These are phyloP conservation scores for Geotrichum europaeum DNA, from an alignment of 1,139 yeast genomes.

Conservation along the genomic window DNA sequence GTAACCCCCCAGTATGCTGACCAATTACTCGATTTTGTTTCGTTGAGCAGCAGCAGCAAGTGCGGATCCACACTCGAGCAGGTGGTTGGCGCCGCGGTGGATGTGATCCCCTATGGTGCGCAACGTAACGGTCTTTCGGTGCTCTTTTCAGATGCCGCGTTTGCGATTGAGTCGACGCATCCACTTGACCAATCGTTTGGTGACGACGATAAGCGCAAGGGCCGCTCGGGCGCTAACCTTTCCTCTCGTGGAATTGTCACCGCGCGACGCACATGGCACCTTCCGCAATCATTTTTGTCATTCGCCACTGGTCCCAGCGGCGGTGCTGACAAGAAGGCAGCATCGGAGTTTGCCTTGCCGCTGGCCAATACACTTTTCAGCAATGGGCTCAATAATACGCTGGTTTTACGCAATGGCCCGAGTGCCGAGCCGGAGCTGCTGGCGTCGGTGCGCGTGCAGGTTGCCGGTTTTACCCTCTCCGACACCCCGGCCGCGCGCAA, in stretches of 20 bases:
- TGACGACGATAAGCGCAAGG: background rate
- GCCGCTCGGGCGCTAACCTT: conserved; percentile 10
- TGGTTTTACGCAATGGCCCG: background rate
- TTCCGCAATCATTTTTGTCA: conserved; percentile 24
- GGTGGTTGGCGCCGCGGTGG: conserved; percentile 30
- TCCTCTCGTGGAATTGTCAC: conserved; percentile 19
- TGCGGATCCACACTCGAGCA: conserved; percentile 16
- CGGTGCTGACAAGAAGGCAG: conserved; percentile 1
- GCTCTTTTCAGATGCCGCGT: conserved; percentile 21
- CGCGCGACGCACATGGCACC: conserved; percentile 29
- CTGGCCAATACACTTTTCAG: conserved; percentile 34
- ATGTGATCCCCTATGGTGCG: conserved; percentile 32
- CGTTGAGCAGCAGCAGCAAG: background rate
- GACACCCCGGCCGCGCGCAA: background rate
- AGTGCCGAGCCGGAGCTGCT: background rate
- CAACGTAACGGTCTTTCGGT: conserved; percentile 32
- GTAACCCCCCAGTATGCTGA: conserved; percentile 29
- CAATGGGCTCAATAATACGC: conserved; percentile 22
- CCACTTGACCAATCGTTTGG: conserved; percentile 16
- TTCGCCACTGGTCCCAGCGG: conserved; percentile 18
- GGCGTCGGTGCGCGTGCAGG: background rate
- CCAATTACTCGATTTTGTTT: conserved; percentile 19
- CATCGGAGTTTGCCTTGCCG: conserved; percentile 24
- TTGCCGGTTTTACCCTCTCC: background rate
- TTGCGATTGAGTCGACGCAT: conserved; percentile 23